Percentiles rank a stretch among this genome's conserved stretches.
Conservation (phyloP, 1,284 basidiomycete genomes). For the Exobasidium cylindrosporum region DNA sequence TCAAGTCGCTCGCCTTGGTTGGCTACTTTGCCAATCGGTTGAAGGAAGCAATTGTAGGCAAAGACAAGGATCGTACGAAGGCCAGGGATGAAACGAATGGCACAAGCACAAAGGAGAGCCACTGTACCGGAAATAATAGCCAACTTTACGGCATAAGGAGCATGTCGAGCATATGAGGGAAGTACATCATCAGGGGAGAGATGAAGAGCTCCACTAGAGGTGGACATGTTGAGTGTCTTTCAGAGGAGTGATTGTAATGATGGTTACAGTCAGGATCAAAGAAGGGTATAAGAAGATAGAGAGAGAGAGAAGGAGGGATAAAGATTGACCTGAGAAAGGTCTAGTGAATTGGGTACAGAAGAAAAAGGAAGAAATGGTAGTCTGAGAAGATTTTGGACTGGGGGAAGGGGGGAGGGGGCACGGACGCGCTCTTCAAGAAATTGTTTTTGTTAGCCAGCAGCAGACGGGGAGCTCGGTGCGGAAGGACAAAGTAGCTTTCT, state of each 20-base stretch:
- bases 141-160: not conserved
- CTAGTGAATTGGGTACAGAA: slow-evolving; percentile 7
- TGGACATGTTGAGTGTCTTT: not conserved
- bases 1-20: slow-evolving; percentile 53
- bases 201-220: no score
- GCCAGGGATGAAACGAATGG: not conserved
- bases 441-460: no score
- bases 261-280: no score
- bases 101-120: not conserved
- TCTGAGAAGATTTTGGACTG: not conserved
- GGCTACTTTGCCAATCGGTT: slow-evolving; percentile 50
- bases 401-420: no score
- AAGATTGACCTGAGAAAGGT: not conserved
- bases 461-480: no score
- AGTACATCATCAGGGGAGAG: not conserved
- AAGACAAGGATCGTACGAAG: slow-evolving; percentile 31
- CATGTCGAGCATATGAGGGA: not conserved
- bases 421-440: no score
- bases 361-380: no score
- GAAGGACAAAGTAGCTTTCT: no score
- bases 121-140: not conserved
- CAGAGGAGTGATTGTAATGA: no score
- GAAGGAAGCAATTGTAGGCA: slow-evolving; percentile 53
- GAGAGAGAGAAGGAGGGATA: slow-evolving; percentile 7
- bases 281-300: not conserved